Evolutionary conservation across 768 basidiomycete species (phyloP), one percentile per base, ranked within the genome.

Genomic region (Naganishia randhawae): DNA sequence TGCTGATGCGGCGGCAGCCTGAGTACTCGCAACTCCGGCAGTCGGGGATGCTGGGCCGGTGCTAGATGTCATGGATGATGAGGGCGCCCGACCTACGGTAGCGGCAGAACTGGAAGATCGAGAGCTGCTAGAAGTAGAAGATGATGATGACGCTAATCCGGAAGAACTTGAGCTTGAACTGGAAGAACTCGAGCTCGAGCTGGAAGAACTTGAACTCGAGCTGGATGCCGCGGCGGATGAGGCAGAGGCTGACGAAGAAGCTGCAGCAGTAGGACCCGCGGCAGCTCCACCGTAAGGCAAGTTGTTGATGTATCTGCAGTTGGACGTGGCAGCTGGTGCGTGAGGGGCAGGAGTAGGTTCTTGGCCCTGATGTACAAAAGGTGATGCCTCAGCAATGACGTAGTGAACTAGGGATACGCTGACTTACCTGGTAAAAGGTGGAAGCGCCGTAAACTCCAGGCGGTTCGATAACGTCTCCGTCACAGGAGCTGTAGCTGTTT

Each of bases 261-360:
- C 73, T 13, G 70, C 72, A 13, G 71, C 32, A 37, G 68, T 70
- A 55, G 69, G 72, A 9, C 17, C 22, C 16, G 51, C 87, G 3
- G 55, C 85, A 11, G 83, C 82, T 32, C 63, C 45, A 27, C 33
- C 27, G 45, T 51, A 35, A 31, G 50, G 50, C 27, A 51, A 11
- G 17, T 29, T 50, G 17, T 50, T 29, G 25, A 64, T 14, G 31
- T 48, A 51, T 2, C 66, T 90, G 82, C 92, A 93, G 25, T 83
- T 79, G 19, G 86, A 88, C 2, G 87, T 86, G 5, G 85, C 73
- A 0, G 86, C 87, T 19, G 81, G 75, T 4, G 83, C 79, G 71
- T 83, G 82, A 4, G 82, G 73, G 1, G 77, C 72, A 0, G 84
- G 84, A 8, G 83, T 83, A 3, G 78, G 27, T 4, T 35, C 75